Evolutionary conservation across 495 filamentous ascomycete genomes (phyloP), one percentile per base, ranked within the genome.

Genomic region (Penicillium atrosanguineum): DNA sequence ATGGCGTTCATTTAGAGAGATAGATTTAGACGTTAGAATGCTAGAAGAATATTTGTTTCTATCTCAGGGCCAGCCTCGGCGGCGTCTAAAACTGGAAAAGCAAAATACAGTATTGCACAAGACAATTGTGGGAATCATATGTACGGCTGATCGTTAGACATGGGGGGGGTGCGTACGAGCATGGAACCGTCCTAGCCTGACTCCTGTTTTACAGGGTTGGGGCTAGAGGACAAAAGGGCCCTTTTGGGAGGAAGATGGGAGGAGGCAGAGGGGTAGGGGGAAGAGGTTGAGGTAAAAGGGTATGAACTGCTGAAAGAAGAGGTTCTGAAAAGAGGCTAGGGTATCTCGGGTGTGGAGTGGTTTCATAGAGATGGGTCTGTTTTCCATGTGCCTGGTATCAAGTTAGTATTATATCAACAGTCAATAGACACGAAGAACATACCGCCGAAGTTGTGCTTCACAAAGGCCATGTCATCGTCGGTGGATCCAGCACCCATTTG

Each of bases 361-460:
- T 31, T 45, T 64, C 49, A 74, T 21, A 74, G 55, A 6, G 69
- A 70, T 25, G 70, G 65, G 37, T 73, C 70, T 20, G 67, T 67
- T 50, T 73, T 73, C 70, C 70, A 73, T 15, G 69, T 60, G 21
- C 70, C 70, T 73, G 40, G 39, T 5, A 18, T 26, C 0, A 48
- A 9, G 23, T 61, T 19, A 59, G 54, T 48, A 61, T 62, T 46
- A 58, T 12, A 29, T 42, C 12, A 14, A 29, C 4, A 26, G 42
- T 19, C n/a, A 16, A 19, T 2, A 15, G 7, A 1, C 3, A 43
- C n/a, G 15, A 9, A 14, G 39, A 18, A 63, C 69, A 14, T 68
- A 97, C 94, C 94, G 78, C 93, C 91, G 73, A 98, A 98, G 41
- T 91, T 85, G 70, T 98, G 94, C 73, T 95, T 90, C 50, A 98